Percentiles rank a stretch among this genome's conserved stretches.
phyloP scores from a whole-genome alignment of 2,329 filamentous ascomycete genomes.

The Hypoxylon sp. region DNA sequence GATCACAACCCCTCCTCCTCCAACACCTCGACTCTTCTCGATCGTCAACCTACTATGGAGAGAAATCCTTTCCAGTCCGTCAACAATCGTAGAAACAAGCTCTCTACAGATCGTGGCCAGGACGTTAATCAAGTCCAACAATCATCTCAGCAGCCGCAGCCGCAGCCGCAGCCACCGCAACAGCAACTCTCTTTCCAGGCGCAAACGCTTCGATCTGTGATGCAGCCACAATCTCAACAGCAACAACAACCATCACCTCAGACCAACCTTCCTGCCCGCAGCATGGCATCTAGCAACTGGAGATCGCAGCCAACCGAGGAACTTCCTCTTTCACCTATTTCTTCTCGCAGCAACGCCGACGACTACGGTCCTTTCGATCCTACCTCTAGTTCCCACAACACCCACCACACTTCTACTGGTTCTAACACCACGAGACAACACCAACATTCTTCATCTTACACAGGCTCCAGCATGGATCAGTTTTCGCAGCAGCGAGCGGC shows the following conservation, averaged over 20 bases:
- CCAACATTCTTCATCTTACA: conserved; percentile 9
- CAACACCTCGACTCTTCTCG: conserved; percentile 31
- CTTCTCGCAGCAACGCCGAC: too few species aligned
- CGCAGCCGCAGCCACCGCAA: conserved; percentile 28
- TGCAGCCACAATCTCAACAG: too few species aligned
- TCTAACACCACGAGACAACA: conserved; percentile 12
- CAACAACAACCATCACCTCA: too few species aligned
- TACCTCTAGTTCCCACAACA: background rate
- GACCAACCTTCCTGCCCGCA: conserved; percentile 24
- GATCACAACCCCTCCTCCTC: conserved; percentile 34
- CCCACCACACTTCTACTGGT: conserved; percentile 15
- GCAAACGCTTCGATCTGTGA: conserved; percentile 30
- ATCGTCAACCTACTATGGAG: conserved; percentile 41
- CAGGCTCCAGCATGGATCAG: conserved; percentile 30
- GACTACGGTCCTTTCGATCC: conserved; percentile 34
- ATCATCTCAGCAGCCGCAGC: conserved; percentile 13
- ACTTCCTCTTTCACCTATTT: too few species aligned
- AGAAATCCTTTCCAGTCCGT: conserved; percentile 43
- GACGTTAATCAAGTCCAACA: conserved; percentile 27
- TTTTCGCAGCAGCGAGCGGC: conserved; percentile 26
- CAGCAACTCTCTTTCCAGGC: conserved; percentile 23
- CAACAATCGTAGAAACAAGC: conserved; percentile 43
- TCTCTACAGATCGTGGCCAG: conserved; percentile 37
- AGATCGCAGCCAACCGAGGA: conserved; percentile 37
- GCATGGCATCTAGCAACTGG: conserved; percentile 46